phyloP scores from a whole-genome alignment of 768 basidiomycete genomes.

The Leccinum fibrillosum region DNA sequence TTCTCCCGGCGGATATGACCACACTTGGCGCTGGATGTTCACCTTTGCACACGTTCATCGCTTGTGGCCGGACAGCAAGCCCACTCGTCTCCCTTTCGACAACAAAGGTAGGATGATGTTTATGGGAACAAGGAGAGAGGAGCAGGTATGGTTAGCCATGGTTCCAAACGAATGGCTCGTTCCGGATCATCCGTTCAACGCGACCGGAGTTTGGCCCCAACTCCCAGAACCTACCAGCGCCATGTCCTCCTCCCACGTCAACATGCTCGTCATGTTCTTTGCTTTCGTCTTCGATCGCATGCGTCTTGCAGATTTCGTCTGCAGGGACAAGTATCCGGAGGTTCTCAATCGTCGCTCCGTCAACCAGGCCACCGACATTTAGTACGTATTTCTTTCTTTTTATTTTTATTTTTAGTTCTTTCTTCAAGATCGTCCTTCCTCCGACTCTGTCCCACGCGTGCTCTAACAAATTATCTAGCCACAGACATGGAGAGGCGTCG shows the following conservation, averaged over 20 bases:
- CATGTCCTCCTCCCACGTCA: background rate
- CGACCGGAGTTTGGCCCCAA: background rate
- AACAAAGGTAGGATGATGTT: background rate
- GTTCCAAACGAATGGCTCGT: background rate
- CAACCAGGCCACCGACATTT: background rate
- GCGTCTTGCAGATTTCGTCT: background rate
- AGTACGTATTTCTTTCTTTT: background rate
- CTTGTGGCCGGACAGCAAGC: background rate
- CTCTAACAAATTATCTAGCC: background rate
- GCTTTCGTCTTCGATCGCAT: background rate
- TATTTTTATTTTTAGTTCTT: too few species aligned
- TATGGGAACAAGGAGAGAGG: background rate
- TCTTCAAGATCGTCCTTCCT: background rate
- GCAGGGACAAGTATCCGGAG: background rate
- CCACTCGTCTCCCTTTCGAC: background rate
- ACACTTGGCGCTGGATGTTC: background rate
- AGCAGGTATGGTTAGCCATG: background rate
- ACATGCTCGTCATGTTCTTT: background rate
- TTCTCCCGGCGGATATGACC: background rate
- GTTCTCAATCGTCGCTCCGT: background rate
- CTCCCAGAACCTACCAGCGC: background rate
- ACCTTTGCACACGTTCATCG: fast-evolving
- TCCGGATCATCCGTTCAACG: background rate
- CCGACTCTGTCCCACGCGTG: background rate
- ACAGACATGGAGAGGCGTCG: background rate